These are phyloP conservation scores for Vaccinium vitisidaea DNA, from an alignment of 148 eudicot genomes.

Conservation along the genomic window DNA sequence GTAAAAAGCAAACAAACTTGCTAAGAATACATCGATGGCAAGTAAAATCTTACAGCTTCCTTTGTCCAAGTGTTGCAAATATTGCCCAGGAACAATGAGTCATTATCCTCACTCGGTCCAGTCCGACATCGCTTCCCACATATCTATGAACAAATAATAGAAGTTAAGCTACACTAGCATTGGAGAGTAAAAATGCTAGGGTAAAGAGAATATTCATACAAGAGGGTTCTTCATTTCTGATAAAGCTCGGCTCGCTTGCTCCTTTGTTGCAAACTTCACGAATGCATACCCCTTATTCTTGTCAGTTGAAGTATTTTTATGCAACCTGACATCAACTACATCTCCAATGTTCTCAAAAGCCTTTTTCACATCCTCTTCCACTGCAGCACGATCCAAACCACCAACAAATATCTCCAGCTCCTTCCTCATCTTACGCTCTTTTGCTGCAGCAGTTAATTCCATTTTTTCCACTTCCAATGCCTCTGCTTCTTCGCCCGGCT, in stretches of 20 bases:
- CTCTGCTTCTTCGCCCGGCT: constrained; percentile 35
- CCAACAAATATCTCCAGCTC: constrained; percentile 85
- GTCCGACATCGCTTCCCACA: constrained; percentile 79
- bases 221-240: constrained; percentile 80
- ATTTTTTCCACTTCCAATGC: constrained; percentile 47
- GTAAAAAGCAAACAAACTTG: background rate
- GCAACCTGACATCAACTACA: constrained; percentile 64
- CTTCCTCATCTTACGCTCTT: constrained; percentile 68
- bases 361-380: constrained; percentile 68
- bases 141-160: constrained; percentile 38
- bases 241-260: constrained; percentile 66
- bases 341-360: constrained; percentile 72
- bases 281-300: constrained; percentile 88
- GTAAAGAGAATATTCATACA: constrained; percentile 35
- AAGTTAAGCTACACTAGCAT: constrained; percentile 6
- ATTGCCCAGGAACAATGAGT: constrained; percentile 75
- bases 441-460: constrained; percentile 59
- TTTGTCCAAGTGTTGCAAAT: constrained; percentile 92
- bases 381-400: constrained; percentile 72
- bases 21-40: background rate
- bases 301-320: constrained; percentile 53
- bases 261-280: constrained; percentile 78
- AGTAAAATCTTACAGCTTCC: constrained; percentile 63
- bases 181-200: background rate
- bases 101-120: constrained; percentile 83